Conservation (phyloP, 306 rosid species). For the Luffa acutangula region DNA sequence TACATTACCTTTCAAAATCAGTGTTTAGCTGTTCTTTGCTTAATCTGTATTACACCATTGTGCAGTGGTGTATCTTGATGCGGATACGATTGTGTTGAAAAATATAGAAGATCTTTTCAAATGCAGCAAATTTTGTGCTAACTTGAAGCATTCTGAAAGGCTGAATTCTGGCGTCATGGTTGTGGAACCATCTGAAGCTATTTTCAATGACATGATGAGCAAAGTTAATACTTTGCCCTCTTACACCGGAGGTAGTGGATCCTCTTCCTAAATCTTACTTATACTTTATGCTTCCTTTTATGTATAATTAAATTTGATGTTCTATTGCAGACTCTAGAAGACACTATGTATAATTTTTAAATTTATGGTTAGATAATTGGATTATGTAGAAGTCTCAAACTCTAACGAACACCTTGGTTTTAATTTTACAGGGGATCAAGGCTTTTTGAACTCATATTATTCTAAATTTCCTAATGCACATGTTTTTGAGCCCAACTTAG, state of each 20-base stretch:
- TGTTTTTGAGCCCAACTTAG: slow-evolving; percentile 72
- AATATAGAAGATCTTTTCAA: slow-evolving; percentile 87
- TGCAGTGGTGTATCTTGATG: slow-evolving; percentile 97
- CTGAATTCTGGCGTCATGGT: slow-evolving; percentile 98
- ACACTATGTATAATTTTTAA: not conserved
- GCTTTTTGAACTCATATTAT: slow-evolving; percentile 91
- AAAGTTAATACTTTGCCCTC: slow-evolving; percentile 61
- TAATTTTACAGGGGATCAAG: slow-evolving; percentile 78
- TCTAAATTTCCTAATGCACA: slow-evolving; percentile 82
- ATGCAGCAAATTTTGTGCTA: slow-evolving; percentile 88
- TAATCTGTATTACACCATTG: slow-evolving; percentile 9
- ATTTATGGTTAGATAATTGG: no score
- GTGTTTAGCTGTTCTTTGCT: not conserved
- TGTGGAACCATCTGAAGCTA: slow-evolving; percentile 69
- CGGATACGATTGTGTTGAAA: slow-evolving; percentile 87
- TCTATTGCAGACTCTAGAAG: not conserved
- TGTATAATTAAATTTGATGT: not conserved
- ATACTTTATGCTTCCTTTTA: not conserved
- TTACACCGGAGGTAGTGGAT: slow-evolving; percentile 74
- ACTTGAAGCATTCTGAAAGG: slow-evolving; percentile 98
- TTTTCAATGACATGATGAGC: slow-evolving; percentile 87
- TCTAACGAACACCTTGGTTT: not conserved
- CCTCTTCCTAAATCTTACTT: not conserved
- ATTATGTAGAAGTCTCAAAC: not conserved
- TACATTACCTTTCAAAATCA: not conserved